Base-by-base conservation (phyloP, 129 eudicot species). In the Sambucus nigra region DNA sequence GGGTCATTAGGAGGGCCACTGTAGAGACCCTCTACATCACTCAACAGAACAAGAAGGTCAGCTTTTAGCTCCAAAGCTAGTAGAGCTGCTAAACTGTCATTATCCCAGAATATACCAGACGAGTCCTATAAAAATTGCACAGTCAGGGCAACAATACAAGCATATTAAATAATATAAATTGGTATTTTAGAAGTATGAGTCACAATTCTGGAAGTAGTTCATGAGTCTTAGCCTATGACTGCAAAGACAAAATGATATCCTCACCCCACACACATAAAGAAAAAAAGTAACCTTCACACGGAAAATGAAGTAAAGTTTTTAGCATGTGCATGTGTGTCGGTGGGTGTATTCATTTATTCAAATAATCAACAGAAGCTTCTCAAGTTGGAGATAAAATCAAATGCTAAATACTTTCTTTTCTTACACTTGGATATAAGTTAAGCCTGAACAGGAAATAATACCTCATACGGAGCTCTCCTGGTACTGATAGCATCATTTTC, bases 401-500 rank as follows among this genome's bases (percentile, higher is more conserved):
- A n/a, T n/a, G n/a, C n/a, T n/a, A n/a, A n/a, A n/a, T n/a, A n/a
- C n/a, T n/a, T n/a, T n/a, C n/a, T n/a, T n/a, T n/a, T n/a, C n/a
- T n/a, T n/a, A n/a, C n/a, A n/a, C n/a, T n/a, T n/a, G n/a, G n/a
- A 8, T 39, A 28, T 21, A 7, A 23, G 20, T 25, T 14, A 65
- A 22, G 9, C 42, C 35, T 3, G 8, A 8, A 29, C 4, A 29
- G 8, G 35, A 35, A 2, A 2, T 7, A n/a, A 66, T 73, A 84
- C 97, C 88, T 84, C 95, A 66, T 89, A 89, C 40, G 97, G 97
- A 76, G 97, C 95, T 76, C 64, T 73, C 53, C 97, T 68, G 23
- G 95, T 80, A 66, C 97, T 89, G 47, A 89, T 77, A 41, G 97
- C 97, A 73, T 89, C 97, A 52, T 89, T 89, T 67, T 89, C 97